Conservation (phyloP, 768 basidiomycete species). For the Serpula lacrymans region DNA sequence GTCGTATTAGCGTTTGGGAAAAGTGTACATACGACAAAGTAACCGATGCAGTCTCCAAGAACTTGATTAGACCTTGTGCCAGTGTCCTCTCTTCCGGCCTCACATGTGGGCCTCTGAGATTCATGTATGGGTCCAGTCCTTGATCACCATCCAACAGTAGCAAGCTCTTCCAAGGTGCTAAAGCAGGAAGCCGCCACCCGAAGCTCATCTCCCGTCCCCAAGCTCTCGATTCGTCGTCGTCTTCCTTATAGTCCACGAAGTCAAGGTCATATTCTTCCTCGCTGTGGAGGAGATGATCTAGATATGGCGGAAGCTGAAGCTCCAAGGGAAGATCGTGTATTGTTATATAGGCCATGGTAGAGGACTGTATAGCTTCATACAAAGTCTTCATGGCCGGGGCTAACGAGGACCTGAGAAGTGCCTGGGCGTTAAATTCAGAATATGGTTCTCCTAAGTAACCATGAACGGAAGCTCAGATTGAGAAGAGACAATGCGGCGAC, state of each 20-base stretch:
- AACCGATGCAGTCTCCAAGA: conserved; percentile 70
- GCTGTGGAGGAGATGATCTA: conserved; percentile 67
- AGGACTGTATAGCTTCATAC: conserved; percentile 74
- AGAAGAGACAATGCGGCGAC: conserved; percentile 1
- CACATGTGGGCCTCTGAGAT: conserved; percentile 55
- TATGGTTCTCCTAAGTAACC: conserved; percentile 54
- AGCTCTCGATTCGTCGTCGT: conserved; percentile 45
- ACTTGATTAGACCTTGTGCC: conserved; percentile 70
- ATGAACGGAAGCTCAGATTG: conserved; percentile 6
- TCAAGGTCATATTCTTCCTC: conserved; percentile 58
- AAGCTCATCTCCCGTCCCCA: conserved; percentile 70
- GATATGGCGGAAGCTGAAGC: conserved; percentile 80
- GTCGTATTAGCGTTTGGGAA: neutral
- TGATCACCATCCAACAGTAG: conserved; percentile 66
- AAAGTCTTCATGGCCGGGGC: conserved; percentile 77
- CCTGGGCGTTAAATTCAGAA: conserved; percentile 50
- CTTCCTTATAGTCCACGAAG: conserved; percentile 45
- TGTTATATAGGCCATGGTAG: conserved; percentile 72
- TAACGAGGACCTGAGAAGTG: conserved; percentile 65
- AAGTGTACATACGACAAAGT: conserved; percentile 63
- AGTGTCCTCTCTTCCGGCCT: conserved; percentile 62
- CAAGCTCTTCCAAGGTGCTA: conserved; percentile 91
- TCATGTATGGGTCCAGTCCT: conserved; percentile 56
- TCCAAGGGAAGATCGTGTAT: conserved; percentile 80
- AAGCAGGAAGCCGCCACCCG: conserved; percentile 69